Conservation (phyloP, 768 basidiomycete species). For the Mycena filopes region DNA sequence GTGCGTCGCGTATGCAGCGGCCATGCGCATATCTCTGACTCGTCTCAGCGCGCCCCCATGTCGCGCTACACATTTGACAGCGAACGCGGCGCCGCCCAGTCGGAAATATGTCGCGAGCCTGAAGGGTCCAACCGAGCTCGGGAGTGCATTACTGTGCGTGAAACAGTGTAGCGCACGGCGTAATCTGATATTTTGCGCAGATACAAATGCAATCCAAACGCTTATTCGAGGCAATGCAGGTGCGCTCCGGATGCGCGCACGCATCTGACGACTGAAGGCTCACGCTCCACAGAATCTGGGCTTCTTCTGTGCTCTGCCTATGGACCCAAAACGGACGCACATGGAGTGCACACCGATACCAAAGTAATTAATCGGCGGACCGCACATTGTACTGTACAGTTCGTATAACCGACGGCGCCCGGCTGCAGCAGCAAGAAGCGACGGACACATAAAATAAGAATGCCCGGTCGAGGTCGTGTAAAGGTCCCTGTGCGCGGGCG, state of each 20-base stretch:
- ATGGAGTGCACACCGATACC: slow-evolving; percentile 78
- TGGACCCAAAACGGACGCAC: slow-evolving; percentile 71
- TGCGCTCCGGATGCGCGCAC: slow-evolving; percentile 39
- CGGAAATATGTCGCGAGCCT: slow-evolving; percentile 69
- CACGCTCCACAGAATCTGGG: slow-evolving; percentile 58
- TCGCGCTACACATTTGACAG: slow-evolving; percentile 72
- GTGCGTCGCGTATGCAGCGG: slow-evolving; percentile 29
- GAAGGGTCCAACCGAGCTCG: slow-evolving; percentile 45
- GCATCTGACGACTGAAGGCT: not conserved
- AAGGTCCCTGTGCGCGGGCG: no score
- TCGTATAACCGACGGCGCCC: not conserved
- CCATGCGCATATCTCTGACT: not conserved
- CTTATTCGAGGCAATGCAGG: slow-evolving; percentile 81
- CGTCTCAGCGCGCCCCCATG: slow-evolving; percentile 57
- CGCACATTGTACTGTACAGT: slow-evolving; percentile 12
- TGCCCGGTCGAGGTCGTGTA: no score
- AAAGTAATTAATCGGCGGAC: slow-evolving; percentile 38
- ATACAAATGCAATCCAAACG: slow-evolving; percentile 67
- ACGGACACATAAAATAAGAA: no score
- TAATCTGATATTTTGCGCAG: not conserved
- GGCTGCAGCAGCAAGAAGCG: no score
- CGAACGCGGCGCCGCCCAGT: slow-evolving; percentile 64
- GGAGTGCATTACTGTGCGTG: slow-evolving; percentile 68
- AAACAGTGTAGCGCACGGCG: not conserved
- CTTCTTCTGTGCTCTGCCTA: slow-evolving; percentile 76